These are phyloP conservation scores for Neoboletus brunneissimus DNA, from an alignment of 768 basidiomycete genomes.

Conservation along the genomic window DNA sequence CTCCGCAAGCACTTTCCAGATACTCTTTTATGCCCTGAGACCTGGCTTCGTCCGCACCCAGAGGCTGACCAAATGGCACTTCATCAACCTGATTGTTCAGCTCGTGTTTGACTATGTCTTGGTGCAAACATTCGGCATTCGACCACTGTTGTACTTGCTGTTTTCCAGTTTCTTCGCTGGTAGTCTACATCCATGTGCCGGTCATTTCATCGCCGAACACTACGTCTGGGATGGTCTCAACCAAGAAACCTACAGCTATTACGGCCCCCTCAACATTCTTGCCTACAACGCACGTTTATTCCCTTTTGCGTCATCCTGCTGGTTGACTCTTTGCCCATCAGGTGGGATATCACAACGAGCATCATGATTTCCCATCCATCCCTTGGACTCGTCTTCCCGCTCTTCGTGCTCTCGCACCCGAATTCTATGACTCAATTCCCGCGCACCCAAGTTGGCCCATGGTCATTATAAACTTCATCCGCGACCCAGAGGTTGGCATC, in stretches of 20 bases:
- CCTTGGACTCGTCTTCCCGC: constrained; percentile 92
- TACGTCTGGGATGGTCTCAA: constrained; percentile 90
- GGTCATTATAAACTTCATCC: constrained; percentile 92
- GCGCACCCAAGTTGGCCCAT: constrained; percentile 92
- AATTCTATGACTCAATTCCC: constrained; percentile 88
- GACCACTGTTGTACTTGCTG: constrained; percentile 75
- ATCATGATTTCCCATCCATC: constrained; percentile 97
- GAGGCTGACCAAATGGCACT: constrained; percentile 78
- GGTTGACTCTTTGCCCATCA: constrained; percentile 27
- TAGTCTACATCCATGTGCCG: constrained; percentile 91
- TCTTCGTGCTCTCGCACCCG: constrained; percentile 79
- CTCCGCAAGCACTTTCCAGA: constrained; percentile 84
- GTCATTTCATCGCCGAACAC: constrained; percentile 97
- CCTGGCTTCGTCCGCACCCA: constrained; percentile 91
- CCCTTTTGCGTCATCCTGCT: not conserved
- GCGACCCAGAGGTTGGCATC: constrained; percentile 84
- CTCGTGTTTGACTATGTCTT: constrained; percentile 71
- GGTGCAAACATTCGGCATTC: constrained; percentile 43
- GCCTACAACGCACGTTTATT: constrained; percentile 83
- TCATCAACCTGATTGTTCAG: constrained; percentile 69
- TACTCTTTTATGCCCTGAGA: constrained; percentile 95
- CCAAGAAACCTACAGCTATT: constrained; percentile 98
- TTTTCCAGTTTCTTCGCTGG: constrained; percentile 95
- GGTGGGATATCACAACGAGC: constrained; percentile 99
- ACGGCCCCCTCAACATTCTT: constrained; percentile 83